A percentile compares a stretch with the other conserved stretches of the same genome.
Evolutionary conservation across 345 rosid species (phyloP).

Genomic region (Corchorus capsularis): DNA sequence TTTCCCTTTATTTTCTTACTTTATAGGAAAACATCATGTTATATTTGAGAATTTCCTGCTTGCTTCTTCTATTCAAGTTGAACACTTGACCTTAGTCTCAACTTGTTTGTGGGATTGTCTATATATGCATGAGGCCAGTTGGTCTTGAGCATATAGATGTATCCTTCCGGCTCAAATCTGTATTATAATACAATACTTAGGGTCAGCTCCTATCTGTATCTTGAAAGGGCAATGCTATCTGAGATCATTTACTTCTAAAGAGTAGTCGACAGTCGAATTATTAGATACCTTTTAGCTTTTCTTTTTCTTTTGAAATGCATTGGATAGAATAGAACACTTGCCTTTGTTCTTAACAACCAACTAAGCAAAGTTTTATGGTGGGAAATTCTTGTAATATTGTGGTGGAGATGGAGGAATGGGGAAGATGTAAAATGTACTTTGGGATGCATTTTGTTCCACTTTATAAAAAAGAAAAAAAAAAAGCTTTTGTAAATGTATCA

Average conservation of each 20-base stretch:
- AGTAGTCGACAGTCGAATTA: not conserved
- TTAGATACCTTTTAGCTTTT: not conserved
- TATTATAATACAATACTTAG: not conserved
- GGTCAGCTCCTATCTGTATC: conserved; percentile 22
- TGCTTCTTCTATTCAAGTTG: not conserved
- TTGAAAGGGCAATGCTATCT: not conserved
- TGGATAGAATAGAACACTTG: not conserved
- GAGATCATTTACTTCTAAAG: not conserved
- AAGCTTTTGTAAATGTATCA: conserved; percentile 11
- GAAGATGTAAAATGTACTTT: conserved; percentile 31
- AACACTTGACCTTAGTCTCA: not conserved
- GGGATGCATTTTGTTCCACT: conserved; percentile 31
- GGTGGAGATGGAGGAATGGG: conserved; percentile 26
- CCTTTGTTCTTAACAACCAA: conserved; percentile 7
- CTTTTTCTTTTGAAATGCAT: not conserved
- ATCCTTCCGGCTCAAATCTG: not conserved
- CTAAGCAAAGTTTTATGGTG: conserved; percentile 16
- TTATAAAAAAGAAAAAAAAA: conserved; percentile 7
- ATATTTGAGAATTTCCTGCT: not conserved
- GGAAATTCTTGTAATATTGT: conserved; percentile 6
- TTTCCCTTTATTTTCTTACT: not conserved
- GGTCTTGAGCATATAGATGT: conserved; percentile 10
- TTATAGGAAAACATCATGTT: not conserved
- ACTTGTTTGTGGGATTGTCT: not conserved
- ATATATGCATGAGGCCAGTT: conserved; percentile 8